These are phyloP conservation scores for Epichloe baconii DNA, from an alignment of 2,329 filamentous ascomycete species.

Conservation along the genomic window DNA sequence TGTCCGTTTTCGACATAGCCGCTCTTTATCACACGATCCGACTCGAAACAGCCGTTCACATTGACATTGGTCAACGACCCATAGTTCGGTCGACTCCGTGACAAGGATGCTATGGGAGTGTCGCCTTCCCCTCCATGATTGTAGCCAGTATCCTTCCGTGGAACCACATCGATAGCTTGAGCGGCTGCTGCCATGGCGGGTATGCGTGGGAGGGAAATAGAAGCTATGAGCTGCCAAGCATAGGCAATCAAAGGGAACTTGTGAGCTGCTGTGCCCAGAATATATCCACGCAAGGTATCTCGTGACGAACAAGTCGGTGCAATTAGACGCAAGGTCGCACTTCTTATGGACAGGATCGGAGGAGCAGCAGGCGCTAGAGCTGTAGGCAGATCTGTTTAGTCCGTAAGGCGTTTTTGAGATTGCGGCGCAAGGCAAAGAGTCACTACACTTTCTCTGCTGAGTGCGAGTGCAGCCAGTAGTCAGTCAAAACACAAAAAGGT, in stretches of 20 bases:
- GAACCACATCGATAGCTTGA: constrained; percentile 9
- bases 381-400: neutral
- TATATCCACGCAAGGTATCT: neutral
- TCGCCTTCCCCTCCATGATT: constrained; percentile 7
- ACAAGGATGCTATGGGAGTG: constrained; percentile 9
- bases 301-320: neutral
- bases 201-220: neutral
- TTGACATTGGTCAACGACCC: constrained; percentile 76
- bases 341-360: too few relatives aligned
- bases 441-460: neutral
- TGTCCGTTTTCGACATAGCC: constrained; percentile 79
- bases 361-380: neutral
- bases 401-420: neutral
- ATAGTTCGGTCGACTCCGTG: constrained; percentile 23
- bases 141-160: neutral
- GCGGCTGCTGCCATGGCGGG: constrained; percentile 9
- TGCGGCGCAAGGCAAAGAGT: neutral
- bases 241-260: neutral
- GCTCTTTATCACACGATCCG: constrained; percentile 84
- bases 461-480: neutral
- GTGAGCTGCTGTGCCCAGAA: neutral
- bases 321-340: neutral
- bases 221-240: neutral
- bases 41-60: constrained; percentile 90
- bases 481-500: neutral